phyloP scores from a whole-genome alignment of 192 early-diverging fungal species.

The Umbelopsis ramanniana region DNA sequence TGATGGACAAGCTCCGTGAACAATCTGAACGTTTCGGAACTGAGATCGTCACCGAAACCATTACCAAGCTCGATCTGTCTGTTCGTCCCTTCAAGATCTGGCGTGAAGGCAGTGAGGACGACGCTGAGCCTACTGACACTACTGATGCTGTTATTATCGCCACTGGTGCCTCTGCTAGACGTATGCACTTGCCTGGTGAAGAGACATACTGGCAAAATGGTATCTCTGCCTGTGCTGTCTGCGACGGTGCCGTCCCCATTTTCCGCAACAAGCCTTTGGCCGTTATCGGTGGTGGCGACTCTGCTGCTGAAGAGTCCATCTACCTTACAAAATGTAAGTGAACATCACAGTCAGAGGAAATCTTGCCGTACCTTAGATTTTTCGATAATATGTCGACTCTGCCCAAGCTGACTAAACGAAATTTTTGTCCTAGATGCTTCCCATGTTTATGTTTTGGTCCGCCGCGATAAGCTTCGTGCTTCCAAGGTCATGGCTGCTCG shows the following conservation, averaged over 20 bases:
- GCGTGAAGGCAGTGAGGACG: slow-evolving; percentile 78
- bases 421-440: slow-evolving; percentile 58
- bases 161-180: slow-evolving; percentile 98
- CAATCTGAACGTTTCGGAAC: slow-evolving; percentile 92
- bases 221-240: slow-evolving; percentile 98
- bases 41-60: slow-evolving; percentile 87
- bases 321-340: slow-evolving; percentile 90
- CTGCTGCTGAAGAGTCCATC: slow-evolving; percentile 94
- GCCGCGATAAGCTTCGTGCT: slow-evolving; percentile 94
- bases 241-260: slow-evolving; percentile 97
- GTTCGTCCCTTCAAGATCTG: slow-evolving; percentile 85
- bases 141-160: slow-evolving; percentile 90
- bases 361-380: too few species aligned
- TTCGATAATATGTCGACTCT: too few species aligned
- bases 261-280: slow-evolving; percentile 95
- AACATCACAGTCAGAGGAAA: too few species aligned
- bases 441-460: slow-evolving; percentile 92
- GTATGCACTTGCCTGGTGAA: slow-evolving; percentile 87
- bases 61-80: slow-evolving; percentile 83
- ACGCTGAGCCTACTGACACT: slow-evolving; percentile 72
- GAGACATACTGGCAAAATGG: slow-evolving; percentile 97
- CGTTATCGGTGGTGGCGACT: slow-evolving; percentile 97
- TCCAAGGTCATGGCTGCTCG: slow-evolving; percentile 97
- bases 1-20: slow-evolving; percentile 85
- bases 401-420: neutral